Evolutionary conservation across 495 filamentous ascomycete genomes (phyloP).

Genomic region (Hyphodiscus hymeniophilus): DNA sequence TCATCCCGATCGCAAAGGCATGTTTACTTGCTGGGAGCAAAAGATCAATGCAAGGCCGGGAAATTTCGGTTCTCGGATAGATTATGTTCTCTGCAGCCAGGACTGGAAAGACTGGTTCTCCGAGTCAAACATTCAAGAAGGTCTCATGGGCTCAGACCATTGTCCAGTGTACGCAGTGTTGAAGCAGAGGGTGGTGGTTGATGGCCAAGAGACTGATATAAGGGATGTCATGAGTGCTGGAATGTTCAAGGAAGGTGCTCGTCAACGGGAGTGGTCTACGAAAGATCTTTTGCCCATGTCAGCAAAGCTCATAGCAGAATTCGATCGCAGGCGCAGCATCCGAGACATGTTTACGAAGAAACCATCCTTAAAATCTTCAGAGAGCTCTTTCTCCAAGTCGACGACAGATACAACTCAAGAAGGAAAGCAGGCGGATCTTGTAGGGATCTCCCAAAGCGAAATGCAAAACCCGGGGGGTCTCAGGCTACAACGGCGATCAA

Average conservation of each 20-base stretch:
- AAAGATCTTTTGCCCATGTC: conserved; percentile 66
- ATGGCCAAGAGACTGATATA: conserved; percentile 45
- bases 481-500: neutral
- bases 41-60: conserved; percentile 80
- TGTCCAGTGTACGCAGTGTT: conserved; percentile 86
- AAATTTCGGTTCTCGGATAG: conserved; percentile 86
- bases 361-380: conserved; percentile 4
- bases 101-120: conserved; percentile 78
- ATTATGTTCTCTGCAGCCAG: conserved; percentile 81
- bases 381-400: conserved; percentile 10
- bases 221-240: conserved; percentile 72
- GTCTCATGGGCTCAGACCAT: conserved; percentile 91
- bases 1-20: conserved; percentile 69
- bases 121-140: conserved; percentile 91
- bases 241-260: conserved; percentile 63
- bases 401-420: neutral
- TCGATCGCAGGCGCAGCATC: conserved; percentile 74
- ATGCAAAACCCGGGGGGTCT: neutral
- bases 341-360: conserved; percentile 79
- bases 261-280: conserved; percentile 55
- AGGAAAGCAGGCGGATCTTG: neutral
- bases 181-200: conserved; percentile 48
- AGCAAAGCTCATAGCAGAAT: conserved; percentile 79
- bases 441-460: neutral
- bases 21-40: conserved; percentile 96